Evolutionary conservation across 2,329 filamentous ascomycete genomes (phyloP).

Genomic region (Waltergamsia citrina): DNA sequence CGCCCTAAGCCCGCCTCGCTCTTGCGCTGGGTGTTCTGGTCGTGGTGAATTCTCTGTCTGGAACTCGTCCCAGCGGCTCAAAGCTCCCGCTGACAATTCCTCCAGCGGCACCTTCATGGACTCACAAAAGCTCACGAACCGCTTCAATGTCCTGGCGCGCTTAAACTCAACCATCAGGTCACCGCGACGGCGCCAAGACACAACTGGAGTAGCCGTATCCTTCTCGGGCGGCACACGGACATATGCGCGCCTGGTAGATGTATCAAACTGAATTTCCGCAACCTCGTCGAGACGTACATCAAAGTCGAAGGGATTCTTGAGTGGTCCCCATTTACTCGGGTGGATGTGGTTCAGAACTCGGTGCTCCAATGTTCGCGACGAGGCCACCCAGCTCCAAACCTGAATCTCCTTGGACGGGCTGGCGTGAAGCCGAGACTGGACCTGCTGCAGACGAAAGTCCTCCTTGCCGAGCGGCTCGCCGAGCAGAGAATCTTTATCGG

Average conservation of each 20-base stretch:
- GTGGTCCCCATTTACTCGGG: slow-evolving; percentile 37
- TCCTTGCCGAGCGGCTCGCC: slow-evolving; percentile 30
- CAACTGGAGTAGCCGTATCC: slow-evolving; percentile 4
- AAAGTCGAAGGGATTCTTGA: slow-evolving; percentile 41
- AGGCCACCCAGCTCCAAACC: slow-evolving; percentile 43
- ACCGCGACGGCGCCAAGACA: slow-evolving; percentile 25
- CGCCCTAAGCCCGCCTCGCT: too few species aligned
- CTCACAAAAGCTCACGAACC: slow-evolving; percentile 38
- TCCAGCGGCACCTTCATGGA: background rate
- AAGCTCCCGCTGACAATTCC: background rate
- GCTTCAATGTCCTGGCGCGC: slow-evolving; percentile 38
- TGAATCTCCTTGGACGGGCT: slow-evolving; percentile 39
- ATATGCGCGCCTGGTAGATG: slow-evolving; percentile 29
- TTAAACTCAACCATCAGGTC: slow-evolving; percentile 43
- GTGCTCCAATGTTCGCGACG: slow-evolving; percentile 36
- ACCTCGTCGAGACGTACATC: slow-evolving; percentile 37
- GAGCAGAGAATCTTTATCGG: slow-evolving; percentile 41
- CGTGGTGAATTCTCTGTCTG: background rate
- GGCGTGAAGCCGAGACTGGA: slow-evolving; percentile 37
- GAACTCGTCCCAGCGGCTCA: slow-evolving; percentile 2
- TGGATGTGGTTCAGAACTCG: slow-evolving; percentile 38
- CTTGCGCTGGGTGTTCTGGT: too few species aligned
- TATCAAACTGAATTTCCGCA: slow-evolving; percentile 32
- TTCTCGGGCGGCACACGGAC: slow-evolving; percentile 24
- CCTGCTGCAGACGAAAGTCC: slow-evolving; percentile 43